phyloP scores from a whole-genome alignment of 345 rosid genomes.

The Jatropha curcas region DNA sequence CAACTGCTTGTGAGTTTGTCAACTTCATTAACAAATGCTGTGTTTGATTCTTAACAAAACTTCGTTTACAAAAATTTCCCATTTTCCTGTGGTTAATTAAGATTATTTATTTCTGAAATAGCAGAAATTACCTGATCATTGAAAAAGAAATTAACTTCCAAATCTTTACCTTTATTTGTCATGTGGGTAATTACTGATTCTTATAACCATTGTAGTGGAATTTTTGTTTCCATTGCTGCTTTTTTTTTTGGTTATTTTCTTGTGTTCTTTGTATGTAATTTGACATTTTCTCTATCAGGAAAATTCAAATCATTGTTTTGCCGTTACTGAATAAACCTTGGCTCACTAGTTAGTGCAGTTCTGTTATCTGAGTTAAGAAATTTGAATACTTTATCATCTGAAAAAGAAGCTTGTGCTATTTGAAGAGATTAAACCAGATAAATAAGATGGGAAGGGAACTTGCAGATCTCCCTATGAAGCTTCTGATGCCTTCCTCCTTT shows the following conservation, averaged over 20 bases:
- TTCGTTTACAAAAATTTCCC: not conserved
- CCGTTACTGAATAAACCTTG: not conserved
- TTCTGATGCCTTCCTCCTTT: conserved; percentile 22
- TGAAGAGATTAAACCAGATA: not conserved
- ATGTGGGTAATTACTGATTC: not conserved
- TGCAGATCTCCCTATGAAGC: conserved; percentile 26
- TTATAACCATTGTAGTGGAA: not conserved
- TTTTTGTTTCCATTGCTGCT: not conserved
- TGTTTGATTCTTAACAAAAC: not conserved
- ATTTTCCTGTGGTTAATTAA: not conserved
- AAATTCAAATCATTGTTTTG: too few relatives aligned
- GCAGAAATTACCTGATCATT: not conserved
- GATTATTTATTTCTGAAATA: not conserved
- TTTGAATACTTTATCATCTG: not conserved
- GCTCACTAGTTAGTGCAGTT: not conserved
- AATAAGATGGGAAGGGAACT: conserved; percentile 20
- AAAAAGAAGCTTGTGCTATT: not conserved
- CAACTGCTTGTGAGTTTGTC: not conserved
- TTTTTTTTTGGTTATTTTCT: not conserved
- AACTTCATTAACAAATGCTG: not conserved
- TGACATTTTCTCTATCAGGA: too few relatives aligned
- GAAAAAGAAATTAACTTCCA: not conserved
- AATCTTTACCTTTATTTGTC: not conserved
- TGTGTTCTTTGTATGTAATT: not conserved
- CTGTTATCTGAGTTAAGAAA: not conserved